A percentile compares a stretch with the other conserved stretches of the same genome.
Evolutionary conservation across 495 filamentous ascomycete species (phyloP).

Genomic region (Tuber magnatum): DNA sequence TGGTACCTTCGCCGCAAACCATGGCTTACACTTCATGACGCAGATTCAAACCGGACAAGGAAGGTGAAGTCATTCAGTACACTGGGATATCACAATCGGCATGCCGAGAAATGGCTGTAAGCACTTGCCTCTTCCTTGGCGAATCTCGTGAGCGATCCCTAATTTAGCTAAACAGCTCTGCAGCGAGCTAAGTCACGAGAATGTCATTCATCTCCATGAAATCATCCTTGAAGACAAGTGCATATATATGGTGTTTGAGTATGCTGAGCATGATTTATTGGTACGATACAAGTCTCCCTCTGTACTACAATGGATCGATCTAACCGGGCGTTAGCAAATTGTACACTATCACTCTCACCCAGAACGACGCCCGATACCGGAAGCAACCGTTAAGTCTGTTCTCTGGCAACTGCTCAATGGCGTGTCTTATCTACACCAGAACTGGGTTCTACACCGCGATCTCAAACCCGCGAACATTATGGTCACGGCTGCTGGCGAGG

Average conservation of each 20-base stretch:
- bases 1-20: background rate
- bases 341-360: slow-evolving; percentile 95
- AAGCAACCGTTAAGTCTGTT: slow-evolving; percentile 79
- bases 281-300: slow-evolving; percentile 11
- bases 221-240: slow-evolving; percentile 98
- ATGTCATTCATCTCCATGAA: slow-evolving; percentile 85
- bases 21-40: slow-evolving; percentile 6
- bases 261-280: slow-evolving; percentile 91
- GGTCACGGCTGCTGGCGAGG: slow-evolving; percentile 80
- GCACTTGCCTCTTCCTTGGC: slow-evolving; percentile 9
- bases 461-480: slow-evolving; percentile 98
- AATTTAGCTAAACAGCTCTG: slow-evolving; percentile 52
- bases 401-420: slow-evolving; percentile 93
- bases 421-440: slow-evolving; percentile 85
- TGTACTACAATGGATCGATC: background rate
- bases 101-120: slow-evolving; percentile 85
- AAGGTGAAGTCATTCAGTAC: slow-evolving; percentile 88
- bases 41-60: slow-evolving; percentile 98
- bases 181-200: slow-evolving; percentile 79
- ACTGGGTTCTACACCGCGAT: slow-evolving; percentile 96
- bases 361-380: slow-evolving; percentile 76
- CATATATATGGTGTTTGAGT: slow-evolving; percentile 99
- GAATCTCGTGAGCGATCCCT: background rate
- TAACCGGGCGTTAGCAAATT: slow-evolving; percentile 55
- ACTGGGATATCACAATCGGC: slow-evolving; percentile 97